Evolutionary conservation across 2,329 filamentous ascomycete genomes (phyloP), one percentile per base, ranked within the genome.

Genomic region (Claviceps sorghi): DNA sequence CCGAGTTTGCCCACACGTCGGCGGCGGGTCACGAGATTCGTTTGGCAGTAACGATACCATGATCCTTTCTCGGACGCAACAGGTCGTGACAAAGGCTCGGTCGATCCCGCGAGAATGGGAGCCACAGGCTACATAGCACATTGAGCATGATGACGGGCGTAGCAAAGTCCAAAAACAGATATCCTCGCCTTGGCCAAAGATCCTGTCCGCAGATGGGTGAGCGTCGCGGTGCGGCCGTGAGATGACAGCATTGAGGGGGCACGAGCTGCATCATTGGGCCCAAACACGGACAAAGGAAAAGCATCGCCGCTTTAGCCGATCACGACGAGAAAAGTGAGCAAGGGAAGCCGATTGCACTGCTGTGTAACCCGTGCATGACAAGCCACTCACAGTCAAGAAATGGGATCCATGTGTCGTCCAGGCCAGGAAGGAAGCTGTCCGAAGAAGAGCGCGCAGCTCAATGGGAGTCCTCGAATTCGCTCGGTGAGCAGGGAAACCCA

Each of bases 311-410:
- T 32, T 17, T 38, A 19, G 46, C 26, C 38, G 15, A 51, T 38
- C 22, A 40, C 4, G 40, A 48, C 42, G 46, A 40, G 11, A 42
- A 51, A 49, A 34, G 15, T 48, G 49, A 49, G 19, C 19, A n/a
- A 17, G 29, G 32, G 3, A 49, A 49, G 29, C n/a, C 51, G 49
- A 42, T 49, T 36, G 40, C 17, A 34, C 41, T n/a, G 46, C 32
- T 38, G 53, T 55, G 53, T 48, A 49, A 55, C 53, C 48, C 45
- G 51, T 51, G 22, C 38, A 36, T 19, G 38, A 17, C 51, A 48
- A 46, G 51, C 51, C 53, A 55, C 53, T 55, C 41, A 46, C 48
- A 42, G 51, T 45, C 49, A 15, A 26, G 26, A 48, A 42, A 46
- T 26, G 41, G 34, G 8, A n/a, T 22, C 30, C 17, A 29, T 44